Evolutionary conservation across 345 rosid species (phyloP).

Genomic region (Eucalyptus marginata): DNA sequence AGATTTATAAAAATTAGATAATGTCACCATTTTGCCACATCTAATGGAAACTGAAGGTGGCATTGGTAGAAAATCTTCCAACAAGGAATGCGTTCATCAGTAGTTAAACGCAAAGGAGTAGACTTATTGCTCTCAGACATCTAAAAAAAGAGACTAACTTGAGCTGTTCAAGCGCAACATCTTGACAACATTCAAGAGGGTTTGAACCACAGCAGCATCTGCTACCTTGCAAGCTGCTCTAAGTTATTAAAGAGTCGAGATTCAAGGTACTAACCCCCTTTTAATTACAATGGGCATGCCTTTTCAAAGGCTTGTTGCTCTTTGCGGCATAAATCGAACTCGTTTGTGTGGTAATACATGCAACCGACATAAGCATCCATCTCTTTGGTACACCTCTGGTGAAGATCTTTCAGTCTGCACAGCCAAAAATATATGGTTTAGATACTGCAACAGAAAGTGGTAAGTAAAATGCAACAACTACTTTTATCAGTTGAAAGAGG

Average conservation of each 20-base stretch:
- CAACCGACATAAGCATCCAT: constrained; percentile 95
- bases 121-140: background rate
- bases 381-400: constrained; percentile 78
- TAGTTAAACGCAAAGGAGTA: background rate
- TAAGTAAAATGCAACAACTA: background rate
- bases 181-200: background rate
- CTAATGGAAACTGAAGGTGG: background rate
- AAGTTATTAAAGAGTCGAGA: constrained; percentile 20
- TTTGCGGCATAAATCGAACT: constrained; percentile 93
- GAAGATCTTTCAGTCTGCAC: constrained; percentile 81
- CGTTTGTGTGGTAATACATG: constrained; percentile 94
- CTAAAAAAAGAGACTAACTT: background rate
- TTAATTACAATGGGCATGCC: constrained; percentile 73
- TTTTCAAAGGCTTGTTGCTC: constrained; percentile 97
- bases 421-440: background rate
- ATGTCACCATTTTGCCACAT: background rate
- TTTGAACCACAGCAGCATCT: background rate
- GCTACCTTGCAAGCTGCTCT: constrained; percentile 9
- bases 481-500: background rate
- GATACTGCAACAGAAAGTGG: background rate
- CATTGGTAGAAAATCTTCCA: background rate
- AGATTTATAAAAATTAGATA: background rate
- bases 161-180: background rate
- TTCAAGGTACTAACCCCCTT: background rate
- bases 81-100: background rate